Evolutionary conservation across 2,329 filamentous ascomycete genomes (phyloP).

Genomic region (Cladosporium sp.): DNA sequence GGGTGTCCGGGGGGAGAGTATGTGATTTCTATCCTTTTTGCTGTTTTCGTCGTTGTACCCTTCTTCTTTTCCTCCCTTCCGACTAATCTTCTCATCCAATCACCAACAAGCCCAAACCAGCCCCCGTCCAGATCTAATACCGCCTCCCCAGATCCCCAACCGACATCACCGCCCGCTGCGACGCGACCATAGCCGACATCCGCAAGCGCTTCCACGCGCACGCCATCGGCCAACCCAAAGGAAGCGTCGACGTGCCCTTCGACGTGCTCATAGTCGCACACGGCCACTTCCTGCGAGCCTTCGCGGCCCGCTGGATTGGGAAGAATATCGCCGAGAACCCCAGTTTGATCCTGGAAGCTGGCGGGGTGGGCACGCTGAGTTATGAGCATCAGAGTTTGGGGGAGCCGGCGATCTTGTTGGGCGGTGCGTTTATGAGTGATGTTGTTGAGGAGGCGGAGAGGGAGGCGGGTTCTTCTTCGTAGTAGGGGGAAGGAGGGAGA

Average conservation of each 20-base stretch:
- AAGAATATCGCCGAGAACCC: slow-evolving; percentile 70
- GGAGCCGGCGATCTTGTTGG: slow-evolving; percentile 48
- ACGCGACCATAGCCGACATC: slow-evolving; percentile 71
- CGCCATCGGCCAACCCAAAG: slow-evolving; percentile 50
- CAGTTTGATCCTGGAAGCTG: slow-evolving; percentile 71
- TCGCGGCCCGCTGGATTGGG: slow-evolving; percentile 80
- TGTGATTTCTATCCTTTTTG: slow-evolving; percentile 15
- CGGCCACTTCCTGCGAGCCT: slow-evolving; percentile 81
- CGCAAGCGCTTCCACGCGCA: slow-evolving; percentile 44
- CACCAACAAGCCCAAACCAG: background rate
- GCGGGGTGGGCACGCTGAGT: slow-evolving; percentile 48
- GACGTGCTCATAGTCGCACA: slow-evolving; percentile 82
- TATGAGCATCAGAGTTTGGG: slow-evolving; percentile 47
- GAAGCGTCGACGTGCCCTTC: slow-evolving; percentile 36
- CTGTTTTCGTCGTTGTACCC: too few relatives aligned
- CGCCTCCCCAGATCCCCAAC: slow-evolving; percentile 54
- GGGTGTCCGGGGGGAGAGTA: slow-evolving; percentile 72
- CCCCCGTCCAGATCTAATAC: background rate
- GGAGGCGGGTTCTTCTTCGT: slow-evolving; percentile 6
- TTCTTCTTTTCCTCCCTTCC: too few relatives aligned
- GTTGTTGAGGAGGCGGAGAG: slow-evolving; percentile 39
- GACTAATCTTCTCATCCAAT: too few relatives aligned
- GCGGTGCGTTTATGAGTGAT: slow-evolving; percentile 48
- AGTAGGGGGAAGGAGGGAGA: background rate
- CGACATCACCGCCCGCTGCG: slow-evolving; percentile 67